Conservation (phyloP, 345 rosid genomes). For the Capsella bursapastoris region DNA sequence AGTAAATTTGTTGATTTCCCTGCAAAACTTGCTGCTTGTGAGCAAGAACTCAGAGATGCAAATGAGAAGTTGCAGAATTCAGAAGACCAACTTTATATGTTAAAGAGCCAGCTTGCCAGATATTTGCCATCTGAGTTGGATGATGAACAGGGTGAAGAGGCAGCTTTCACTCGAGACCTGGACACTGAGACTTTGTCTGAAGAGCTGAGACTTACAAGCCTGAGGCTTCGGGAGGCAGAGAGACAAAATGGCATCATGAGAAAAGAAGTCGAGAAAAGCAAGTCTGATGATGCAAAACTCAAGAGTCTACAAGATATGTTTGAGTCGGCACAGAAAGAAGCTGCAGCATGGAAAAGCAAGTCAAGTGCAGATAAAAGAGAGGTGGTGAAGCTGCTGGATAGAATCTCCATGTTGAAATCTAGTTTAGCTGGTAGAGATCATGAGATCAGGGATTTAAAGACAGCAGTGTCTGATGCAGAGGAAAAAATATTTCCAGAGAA, state of each 20-base stretch:
- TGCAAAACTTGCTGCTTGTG: slow-evolving; percentile 53
- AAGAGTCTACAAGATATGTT: slow-evolving; percentile 53
- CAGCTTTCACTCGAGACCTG: slow-evolving; percentile 42
- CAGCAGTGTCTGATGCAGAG: slow-evolving; percentile 66
- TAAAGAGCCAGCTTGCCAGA: slow-evolving; percentile 61
- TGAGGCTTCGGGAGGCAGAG: slow-evolving; percentile 61
- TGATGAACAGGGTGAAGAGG: slow-evolving; percentile 46
- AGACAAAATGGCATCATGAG: slow-evolving; percentile 58
- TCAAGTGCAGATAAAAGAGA: slow-evolving; percentile 61
- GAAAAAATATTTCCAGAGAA: slow-evolving; percentile 74
- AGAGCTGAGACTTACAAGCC: slow-evolving; percentile 61
- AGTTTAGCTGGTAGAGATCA: slow-evolving; percentile 78
- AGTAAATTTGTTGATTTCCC: slow-evolving; percentile 47
- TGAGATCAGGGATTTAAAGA: slow-evolving; percentile 69
- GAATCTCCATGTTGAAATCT: slow-evolving; percentile 55
- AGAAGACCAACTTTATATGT: slow-evolving; percentile 55
- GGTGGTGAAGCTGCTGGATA: slow-evolving; percentile 63
- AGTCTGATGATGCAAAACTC: slow-evolving; percentile 41
- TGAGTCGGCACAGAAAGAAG: slow-evolving; percentile 62
- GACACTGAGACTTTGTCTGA: slow-evolving; percentile 50
- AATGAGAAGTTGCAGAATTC: slow-evolving; percentile 56
- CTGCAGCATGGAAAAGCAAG: slow-evolving; percentile 61
- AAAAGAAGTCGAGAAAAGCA: slow-evolving; percentile 54
- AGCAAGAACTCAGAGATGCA: slow-evolving; percentile 62
- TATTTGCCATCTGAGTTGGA: slow-evolving; percentile 41